Percentiles rank a stretch among this genome's conserved stretches.
phyloP scores from a whole-genome alignment of 441 rosid species.

The Populus hybrid region DNA sequence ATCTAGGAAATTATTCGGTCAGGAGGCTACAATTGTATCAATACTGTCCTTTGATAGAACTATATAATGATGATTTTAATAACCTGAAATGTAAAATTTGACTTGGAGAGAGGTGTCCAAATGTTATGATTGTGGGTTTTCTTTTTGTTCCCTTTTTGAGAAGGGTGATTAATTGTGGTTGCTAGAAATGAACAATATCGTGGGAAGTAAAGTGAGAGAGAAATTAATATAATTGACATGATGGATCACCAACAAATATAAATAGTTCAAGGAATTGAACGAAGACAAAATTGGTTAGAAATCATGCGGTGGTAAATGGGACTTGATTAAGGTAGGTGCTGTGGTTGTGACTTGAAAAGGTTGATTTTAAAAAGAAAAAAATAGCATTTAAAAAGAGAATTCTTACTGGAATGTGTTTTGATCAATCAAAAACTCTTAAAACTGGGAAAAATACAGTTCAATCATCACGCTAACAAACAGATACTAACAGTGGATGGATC shows the following conservation, averaged over 20 bases:
- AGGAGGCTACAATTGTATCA: background rate
- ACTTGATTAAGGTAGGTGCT: background rate
- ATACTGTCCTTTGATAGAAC: background rate
- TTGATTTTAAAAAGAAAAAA: too few species aligned
- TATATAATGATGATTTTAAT: background rate
- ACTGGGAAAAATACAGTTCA: too few species aligned
- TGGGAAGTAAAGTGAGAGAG: background rate
- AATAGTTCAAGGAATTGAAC: background rate
- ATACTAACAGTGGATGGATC: background rate
- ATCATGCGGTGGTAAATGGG: conserved; percentile 18
- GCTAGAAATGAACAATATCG: background rate
- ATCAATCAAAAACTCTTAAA: too few species aligned
- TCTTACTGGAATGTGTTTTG: too few species aligned
- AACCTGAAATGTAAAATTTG: background rate
- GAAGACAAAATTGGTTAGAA: background rate
- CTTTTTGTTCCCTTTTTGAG: background rate
- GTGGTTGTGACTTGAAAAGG: too few species aligned
- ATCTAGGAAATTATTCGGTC: background rate
- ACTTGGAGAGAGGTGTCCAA: background rate
- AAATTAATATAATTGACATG: background rate
- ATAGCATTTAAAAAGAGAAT: too few species aligned
- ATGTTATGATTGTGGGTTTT: background rate
- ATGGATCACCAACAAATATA: background rate
- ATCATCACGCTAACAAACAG: too few species aligned
- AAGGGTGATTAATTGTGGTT: background rate